Evolutionary conservation across 2,329 filamentous ascomycete species (phyloP), one percentile per base, ranked within the genome.

Genomic region (Plenodomus biglobosus): DNA sequence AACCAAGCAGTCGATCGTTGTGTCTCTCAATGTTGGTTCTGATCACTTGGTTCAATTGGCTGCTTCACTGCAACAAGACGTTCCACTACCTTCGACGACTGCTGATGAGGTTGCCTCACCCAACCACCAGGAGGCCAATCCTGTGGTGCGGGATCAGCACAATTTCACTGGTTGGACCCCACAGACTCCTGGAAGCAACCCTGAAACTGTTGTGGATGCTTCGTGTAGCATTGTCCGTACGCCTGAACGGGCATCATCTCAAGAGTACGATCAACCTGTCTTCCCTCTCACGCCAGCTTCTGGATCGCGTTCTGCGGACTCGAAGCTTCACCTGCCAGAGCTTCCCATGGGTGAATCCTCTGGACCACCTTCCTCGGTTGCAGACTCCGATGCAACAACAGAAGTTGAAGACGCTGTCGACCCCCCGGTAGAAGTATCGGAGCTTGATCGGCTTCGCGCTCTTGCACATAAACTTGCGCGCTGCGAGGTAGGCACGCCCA

Each of bases 401-500:
- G 46, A 54, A 19, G 20, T 38, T 27, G 43, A 43, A 3, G 40
- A 22, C 27, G 19, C 34, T 4, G 17, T 16, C 7, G 21, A 37
- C 8, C 3, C 15, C 17, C 15, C 24, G 21, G 27, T 8, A 3
- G 27, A 3, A 6, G 7, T 11, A 32, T 3, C 8, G 3, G 27
- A 32, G 11, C 2, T 27, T 1, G 16, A 19, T 2, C 37, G 24
- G 13, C 50, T 62, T 2, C 39, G 32, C 17, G 10, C 24, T n/a
- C 46, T 61, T 20, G 36, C 50, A 19, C 35, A 70, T 17, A 35
- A 52, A 21, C 48, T 46, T 21, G 38, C 51, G 15, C 50, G 53
- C 38, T 51, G 55, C 8, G 48, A 54, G 3, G 27, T 30, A 11
- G 50, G 44, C 54, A 58, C 68, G 67, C 69, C 30, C 6, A 69